Base-by-base conservation (phyloP, 202 grass and related monocot genomes). In the Elaeis oleifera region DNA sequence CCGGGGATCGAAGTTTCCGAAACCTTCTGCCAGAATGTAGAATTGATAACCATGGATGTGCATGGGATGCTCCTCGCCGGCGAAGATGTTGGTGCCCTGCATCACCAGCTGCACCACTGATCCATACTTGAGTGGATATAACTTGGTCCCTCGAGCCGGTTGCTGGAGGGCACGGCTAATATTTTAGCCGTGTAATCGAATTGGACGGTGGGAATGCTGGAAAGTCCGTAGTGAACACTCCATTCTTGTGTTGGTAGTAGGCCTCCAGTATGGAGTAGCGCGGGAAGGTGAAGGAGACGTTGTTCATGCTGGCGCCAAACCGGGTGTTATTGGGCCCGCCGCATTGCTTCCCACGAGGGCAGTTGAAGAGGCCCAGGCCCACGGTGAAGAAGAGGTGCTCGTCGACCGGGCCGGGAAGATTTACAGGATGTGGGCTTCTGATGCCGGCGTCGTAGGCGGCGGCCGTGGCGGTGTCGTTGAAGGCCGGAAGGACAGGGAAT, bases 21-120 rank as follows among this genome's bases (percentile, higher is more conserved):
- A 90, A 2, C 91, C 91, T 2, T 76, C 88, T 17, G 79, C 94
- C 5, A 92, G 79, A 75, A 92, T 85, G 77, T 86, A 89, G 75
- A 97, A 97, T 51, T 86, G 84, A 88, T 97, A 89, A 0, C 94
- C 94, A 18, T 97, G 94, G 69, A 97, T 65, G 80, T 97, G 94
- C 88, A 89, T 97, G 1, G 88, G 94, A 74, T 97, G 94, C 71
- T 97, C 94, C 56, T 89, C 88, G 0, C 77, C 62, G 11, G 54
- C 58, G 48, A 97, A 80, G 31, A 97, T 86, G 71, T 81, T 81
- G 14, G 94, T 97, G 71, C 84, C 94, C 76, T 97, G 88, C 31
- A 99, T 71, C 53, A 92, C 85, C 0, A 99, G 62, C 68, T 99
- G 84, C 77, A 92, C 75, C 62, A 76, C 84, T 1, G 82, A 79